Evolutionary conservation across 176 grass and related monocot species (phyloP).

Genomic region (Phragmites australis): DNA sequence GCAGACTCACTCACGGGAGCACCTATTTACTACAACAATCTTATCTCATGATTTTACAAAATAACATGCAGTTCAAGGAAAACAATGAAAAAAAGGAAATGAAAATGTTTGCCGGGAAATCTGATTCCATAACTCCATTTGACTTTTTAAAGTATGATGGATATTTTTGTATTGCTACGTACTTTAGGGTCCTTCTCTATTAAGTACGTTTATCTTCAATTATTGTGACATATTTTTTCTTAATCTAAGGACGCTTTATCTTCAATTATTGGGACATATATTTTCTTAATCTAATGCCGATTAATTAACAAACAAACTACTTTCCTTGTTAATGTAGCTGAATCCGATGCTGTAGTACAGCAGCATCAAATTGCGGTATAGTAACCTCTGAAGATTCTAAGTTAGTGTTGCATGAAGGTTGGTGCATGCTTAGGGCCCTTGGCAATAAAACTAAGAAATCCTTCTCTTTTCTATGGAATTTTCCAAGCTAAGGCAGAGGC

Average conservation of each 20-base stretch:
- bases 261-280: slow-evolving; percentile 19
- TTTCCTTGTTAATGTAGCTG: slow-evolving; percentile 45
- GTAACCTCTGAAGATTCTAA: slow-evolving; percentile 38
- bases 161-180: neutral
- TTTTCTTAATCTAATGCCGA: slow-evolving; percentile 20
- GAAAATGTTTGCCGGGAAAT: neutral
- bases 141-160: neutral
- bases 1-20: neutral
- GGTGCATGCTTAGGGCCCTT: slow-evolving; percentile 32
- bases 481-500: slow-evolving; percentile 34
- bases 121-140: neutral
- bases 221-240: slow-evolving; percentile 20
- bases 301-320: slow-evolving; percentile 19
- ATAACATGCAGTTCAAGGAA: neutral
- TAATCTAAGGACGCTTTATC: slow-evolving; percentile 9
- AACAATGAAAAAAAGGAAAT: neutral
- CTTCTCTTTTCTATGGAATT: slow-evolving; percentile 41
- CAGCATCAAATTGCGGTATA: slow-evolving; percentile 49
- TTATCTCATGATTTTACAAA: neutral
- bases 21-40: neutral
- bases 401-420: slow-evolving; percentile 49
- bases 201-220: slow-evolving; percentile 14
- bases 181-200: neutral
- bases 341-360: slow-evolving; percentile 57
- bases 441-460: slow-evolving; percentile 23